These are phyloP conservation scores for Jimgerdemannia lactiflua DNA, from an alignment of 192 early-diverging fungal species.

Conservation along the genomic window DNA sequence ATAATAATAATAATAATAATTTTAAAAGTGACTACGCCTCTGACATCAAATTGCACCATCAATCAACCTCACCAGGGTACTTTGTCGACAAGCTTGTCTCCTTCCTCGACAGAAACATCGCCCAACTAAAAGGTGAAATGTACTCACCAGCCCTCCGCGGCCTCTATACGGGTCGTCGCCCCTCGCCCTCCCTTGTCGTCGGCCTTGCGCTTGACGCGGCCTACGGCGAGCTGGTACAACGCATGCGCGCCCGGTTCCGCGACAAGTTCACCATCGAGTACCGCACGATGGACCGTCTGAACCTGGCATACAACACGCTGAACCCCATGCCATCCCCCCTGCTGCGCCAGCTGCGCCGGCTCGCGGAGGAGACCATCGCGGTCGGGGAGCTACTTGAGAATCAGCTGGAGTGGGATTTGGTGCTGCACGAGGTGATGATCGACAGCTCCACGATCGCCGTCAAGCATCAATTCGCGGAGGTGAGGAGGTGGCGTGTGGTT, in stretches of 20 bases:
- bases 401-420: conserved; percentile 17
- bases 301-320: conserved; percentile 27
- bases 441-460: conserved; percentile 28
- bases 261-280: conserved; percentile 11
- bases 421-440: conserved; percentile 32
- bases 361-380: conserved; percentile 20
- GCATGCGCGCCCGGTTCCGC: conserved; percentile 11
- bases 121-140: neutral
- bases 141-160: conserved; percentile 4
- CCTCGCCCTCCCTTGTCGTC: conserved; percentile 24
- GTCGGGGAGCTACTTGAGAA: conserved; percentile 16
- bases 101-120: conserved; percentile 22
- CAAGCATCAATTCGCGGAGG: conserved; percentile 21
- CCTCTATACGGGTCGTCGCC: conserved; percentile 16
- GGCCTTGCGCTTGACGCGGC: conserved; percentile 8
- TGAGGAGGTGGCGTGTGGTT: conserved; percentile 21
- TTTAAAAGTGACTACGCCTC: neutral
- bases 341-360: conserved; percentile 1
- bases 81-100: conserved; percentile 17
- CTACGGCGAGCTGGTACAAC: conserved; percentile 14
- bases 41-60: neutral
- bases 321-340: neutral
- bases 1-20: too few species aligned
- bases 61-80: conserved; percentile 9
- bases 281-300: conserved; percentile 23